A percentile compares a stretch with the other conserved stretches of the same genome.
Conservation (phyloP, 129 eudicot genomes). For the Calendula officinalis region DNA sequence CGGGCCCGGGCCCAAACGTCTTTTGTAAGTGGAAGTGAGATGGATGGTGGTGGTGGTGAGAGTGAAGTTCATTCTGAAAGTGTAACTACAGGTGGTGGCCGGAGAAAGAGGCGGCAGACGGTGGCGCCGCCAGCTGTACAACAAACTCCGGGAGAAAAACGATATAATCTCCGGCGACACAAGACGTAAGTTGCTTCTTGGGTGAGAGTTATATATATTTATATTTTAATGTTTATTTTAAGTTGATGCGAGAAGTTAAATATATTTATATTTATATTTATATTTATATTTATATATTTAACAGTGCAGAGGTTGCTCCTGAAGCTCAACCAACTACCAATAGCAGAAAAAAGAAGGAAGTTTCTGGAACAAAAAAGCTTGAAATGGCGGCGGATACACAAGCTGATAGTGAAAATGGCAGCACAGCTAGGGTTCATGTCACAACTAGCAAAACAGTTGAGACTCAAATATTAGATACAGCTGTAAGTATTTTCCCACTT, state of each 20-base stretch:
- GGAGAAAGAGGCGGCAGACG: slow-evolving; percentile 74
- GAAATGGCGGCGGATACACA: slow-evolving; percentile 38
- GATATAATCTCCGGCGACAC: slow-evolving; percentile 86
- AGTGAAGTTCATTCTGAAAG: slow-evolving; percentile 78
- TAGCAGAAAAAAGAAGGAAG: slow-evolving; percentile 35
- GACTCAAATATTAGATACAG: slow-evolving; percentile 37
- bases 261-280: not conserved
- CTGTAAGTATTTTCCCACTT: slow-evolving; percentile 38
- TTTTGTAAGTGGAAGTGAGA: slow-evolving; percentile 45
- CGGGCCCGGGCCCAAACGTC: slow-evolving; percentile 52
- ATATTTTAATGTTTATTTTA: no score
- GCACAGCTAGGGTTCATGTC: slow-evolving; percentile 39
- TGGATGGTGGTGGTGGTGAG: slow-evolving; percentile 42
- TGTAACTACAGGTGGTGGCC: slow-evolving; percentile 50
- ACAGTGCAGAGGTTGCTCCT: slow-evolving; percentile 45
- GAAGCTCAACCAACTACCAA: slow-evolving; percentile 31
- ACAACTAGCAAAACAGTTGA: slow-evolving; percentile 44
- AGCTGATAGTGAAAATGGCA: slow-evolving; percentile 29
- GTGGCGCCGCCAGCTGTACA: slow-evolving; percentile 29
- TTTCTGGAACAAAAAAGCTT: slow-evolving; percentile 26
- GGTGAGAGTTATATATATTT: not conserved
- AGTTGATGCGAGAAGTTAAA: no score
- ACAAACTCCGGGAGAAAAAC: slow-evolving; percentile 55
- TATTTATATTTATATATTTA: no score
- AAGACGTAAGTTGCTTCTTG: slow-evolving; percentile 57